Evolutionary conservation across 306 rosid genomes (phyloP).

Genomic region (Lagenaria siceraria): DNA sequence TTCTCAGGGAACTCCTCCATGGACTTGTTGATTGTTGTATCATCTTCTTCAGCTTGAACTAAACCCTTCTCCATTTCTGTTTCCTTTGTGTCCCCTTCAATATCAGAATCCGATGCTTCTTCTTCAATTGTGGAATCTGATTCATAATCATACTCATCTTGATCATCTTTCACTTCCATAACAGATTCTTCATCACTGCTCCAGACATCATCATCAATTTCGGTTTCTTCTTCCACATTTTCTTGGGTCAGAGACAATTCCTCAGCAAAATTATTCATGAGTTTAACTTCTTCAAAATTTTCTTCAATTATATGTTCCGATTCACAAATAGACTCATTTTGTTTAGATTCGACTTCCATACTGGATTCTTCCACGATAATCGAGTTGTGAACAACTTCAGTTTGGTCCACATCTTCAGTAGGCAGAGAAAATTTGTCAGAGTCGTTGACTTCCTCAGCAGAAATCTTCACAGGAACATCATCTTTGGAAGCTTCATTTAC

Average conservation of each 20-base stretch:
- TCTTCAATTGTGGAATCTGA: not conserved
- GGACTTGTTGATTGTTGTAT: not conserved
- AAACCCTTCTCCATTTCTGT: not conserved
- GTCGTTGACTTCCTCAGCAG: not conserved
- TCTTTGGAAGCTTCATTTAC: not conserved
- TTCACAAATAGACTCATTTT: not conserved
- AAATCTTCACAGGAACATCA: not conserved
- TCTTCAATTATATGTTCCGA: conserved; percentile 3
- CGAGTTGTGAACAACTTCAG: not conserved
- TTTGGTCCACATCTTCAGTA: not conserved
- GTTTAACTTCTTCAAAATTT: not conserved
- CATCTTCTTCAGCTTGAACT: not conserved
- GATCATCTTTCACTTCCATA: not conserved
- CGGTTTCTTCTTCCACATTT: not conserved
- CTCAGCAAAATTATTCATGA: not conserved
- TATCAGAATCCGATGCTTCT: not conserved
- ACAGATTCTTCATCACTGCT: not conserved
- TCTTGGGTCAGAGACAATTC: not conserved
- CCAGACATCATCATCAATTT: not conserved
- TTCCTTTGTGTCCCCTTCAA: not conserved
- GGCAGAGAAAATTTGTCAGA: not conserved
- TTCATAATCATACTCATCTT: not conserved
- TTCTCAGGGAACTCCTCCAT: not conserved
- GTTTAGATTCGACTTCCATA: not conserved
- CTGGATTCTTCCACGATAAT: not conserved